Conservation (phyloP, 305 asterid species). For the Ilex paraguariensis region DNA sequence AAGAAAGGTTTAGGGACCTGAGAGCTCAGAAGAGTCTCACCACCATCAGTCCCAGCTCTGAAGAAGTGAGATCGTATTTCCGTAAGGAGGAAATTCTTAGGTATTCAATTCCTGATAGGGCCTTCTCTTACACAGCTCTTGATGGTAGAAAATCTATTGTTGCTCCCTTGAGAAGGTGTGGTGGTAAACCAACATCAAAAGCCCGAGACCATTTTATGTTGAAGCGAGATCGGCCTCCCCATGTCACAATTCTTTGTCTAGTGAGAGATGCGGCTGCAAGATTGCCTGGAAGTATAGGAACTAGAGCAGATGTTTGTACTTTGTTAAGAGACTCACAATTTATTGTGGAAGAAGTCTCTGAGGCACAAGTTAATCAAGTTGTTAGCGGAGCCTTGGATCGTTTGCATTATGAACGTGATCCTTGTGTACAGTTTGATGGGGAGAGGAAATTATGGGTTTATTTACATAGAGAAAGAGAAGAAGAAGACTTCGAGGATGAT, state of each 20-base stretch:
- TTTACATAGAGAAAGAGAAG: conserved; percentile 89
- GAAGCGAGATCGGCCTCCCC: conserved; percentile 93
- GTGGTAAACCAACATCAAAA: conserved; percentile 98
- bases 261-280: conserved; percentile 99
- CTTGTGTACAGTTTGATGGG: conserved; percentile 93
- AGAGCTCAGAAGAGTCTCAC: conserved; percentile 97
- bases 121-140: conserved; percentile 84
- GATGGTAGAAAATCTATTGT: conserved; percentile 96
- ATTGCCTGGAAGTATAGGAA: conserved; percentile 98
- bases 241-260: conserved; percentile 93
- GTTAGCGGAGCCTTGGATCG: conserved; percentile 98
- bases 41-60: conserved; percentile 82
- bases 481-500: conserved; percentile 98
- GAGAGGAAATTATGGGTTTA: conserved; percentile 96
- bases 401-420: conserved; percentile 95
- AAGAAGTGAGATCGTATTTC: conserved; percentile 83
- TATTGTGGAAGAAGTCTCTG: conserved; percentile 85
- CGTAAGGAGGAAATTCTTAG: conserved; percentile 90
- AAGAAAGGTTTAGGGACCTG: conserved; percentile 93
- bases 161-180: conserved; percentile 97
- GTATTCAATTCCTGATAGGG: conserved; percentile 95
- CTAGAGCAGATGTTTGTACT: conserved; percentile 95
- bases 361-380: conserved; percentile 91
- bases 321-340: conserved; percentile 95
- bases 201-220: conserved; percentile 99